Evolutionary conservation across 1,284 basidiomycete genomes (phyloP).

Genomic region (Filobasidium uniguttulatum): DNA sequence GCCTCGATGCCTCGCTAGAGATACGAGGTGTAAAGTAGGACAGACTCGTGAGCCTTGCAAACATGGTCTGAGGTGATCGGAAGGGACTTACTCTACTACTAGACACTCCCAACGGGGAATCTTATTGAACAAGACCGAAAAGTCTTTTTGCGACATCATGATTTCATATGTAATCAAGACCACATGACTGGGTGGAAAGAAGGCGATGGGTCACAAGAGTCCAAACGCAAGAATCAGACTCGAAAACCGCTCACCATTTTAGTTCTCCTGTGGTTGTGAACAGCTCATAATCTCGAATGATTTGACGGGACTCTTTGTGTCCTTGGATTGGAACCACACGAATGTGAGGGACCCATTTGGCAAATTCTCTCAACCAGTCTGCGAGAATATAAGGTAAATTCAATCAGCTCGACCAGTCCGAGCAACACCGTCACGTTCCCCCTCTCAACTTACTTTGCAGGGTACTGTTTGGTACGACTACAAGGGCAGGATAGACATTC

Average conservation of each 20-base stretch:
- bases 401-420: slow-evolving; percentile 28
- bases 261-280: slow-evolving; percentile 42
- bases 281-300: slow-evolving; percentile 72
- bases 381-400: not conserved
- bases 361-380: slow-evolving; percentile 58
- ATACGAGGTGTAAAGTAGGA: not conserved
- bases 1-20: slow-evolving; percentile 60
- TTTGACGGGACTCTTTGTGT: slow-evolving; percentile 34
- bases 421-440: no score
- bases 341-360: slow-evolving; percentile 74
- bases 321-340: slow-evolving; percentile 67
- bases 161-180: slow-evolving; percentile 82
- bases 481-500: slow-evolving; percentile 56
- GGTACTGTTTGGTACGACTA: slow-evolving; percentile 89
- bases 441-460: slow-evolving; percentile 68
- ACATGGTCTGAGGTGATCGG: no score
- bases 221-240: slow-evolving; percentile 30
- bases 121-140: slow-evolving; percentile 55
- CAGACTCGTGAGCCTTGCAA: not conserved
- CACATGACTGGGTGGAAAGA: slow-evolving; percentile 56
- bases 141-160: slow-evolving; percentile 52
- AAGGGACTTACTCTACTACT: slow-evolving; percentile 50
- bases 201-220: not conserved
- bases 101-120: slow-evolving; percentile 83
- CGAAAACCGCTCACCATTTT: slow-evolving; percentile 44